A percentile compares a stretch with the other conserved stretches of the same genome.
phyloP scores from a whole-genome alignment of 23 red algal genomes.

The Cyanidioschyzon merolae region DNA sequence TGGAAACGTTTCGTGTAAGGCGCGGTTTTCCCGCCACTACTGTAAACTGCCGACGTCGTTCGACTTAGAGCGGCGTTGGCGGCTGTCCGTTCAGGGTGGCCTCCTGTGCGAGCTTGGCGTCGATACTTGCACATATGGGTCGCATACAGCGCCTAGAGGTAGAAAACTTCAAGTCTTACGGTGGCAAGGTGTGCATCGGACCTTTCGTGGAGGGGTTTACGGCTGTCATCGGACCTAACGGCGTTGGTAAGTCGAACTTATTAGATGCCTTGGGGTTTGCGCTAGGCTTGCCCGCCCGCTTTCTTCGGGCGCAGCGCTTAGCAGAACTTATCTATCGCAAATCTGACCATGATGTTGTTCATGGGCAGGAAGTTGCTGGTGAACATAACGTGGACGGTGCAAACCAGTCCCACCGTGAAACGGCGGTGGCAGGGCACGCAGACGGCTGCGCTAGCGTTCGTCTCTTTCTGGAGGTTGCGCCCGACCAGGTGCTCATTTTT shows the following conservation, averaged over 20 bases:
- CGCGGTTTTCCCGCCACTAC: too few species aligned
- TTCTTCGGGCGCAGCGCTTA: conserved; percentile 64
- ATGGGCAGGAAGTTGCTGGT: background rate
- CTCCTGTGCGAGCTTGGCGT: too few species aligned
- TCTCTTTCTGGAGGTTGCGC: conserved; percentile 31
- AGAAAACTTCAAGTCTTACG: conserved; percentile 96
- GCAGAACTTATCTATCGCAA: conserved; percentile 61
- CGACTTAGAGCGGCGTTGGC: too few species aligned
- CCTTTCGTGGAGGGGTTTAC: conserved; percentile 64
- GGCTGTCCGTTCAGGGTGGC: too few species aligned
- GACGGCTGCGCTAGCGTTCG: conserved; percentile 37
- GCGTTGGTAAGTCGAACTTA: conserved; percentile 87
- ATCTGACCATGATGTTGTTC: background rate
- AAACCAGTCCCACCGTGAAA: background rate
- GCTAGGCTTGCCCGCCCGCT: conserved; percentile 51
- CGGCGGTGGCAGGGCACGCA: conserved; percentile 25
- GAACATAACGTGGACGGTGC: background rate
- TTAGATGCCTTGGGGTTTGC: conserved; percentile 97
- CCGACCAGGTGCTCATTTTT: conserved; percentile 43
- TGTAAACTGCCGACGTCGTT: too few species aligned
- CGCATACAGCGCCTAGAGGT: conserved; percentile 76
- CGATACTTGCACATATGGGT: too few species aligned
- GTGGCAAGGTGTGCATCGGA: conserved; percentile 55
- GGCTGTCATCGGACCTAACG: conserved; percentile 84
- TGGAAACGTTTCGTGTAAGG: too few species aligned